phyloP scores from a whole-genome alignment of 257 asterid species.

The Cinchona pubescens region DNA sequence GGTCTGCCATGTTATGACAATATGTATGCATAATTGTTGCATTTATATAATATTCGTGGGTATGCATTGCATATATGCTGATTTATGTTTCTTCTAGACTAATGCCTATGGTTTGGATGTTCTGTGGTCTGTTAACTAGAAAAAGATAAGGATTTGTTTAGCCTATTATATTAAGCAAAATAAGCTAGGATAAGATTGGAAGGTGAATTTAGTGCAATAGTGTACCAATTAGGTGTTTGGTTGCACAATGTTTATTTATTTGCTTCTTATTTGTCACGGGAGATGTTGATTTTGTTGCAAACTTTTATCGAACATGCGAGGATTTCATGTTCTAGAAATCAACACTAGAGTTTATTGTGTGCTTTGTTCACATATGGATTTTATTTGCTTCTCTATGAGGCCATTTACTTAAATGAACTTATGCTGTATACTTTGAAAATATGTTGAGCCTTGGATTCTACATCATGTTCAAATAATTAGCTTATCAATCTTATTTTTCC shows the following conservation, averaged over 20 bases:
- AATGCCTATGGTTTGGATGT: background rate
- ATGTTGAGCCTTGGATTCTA: background rate
- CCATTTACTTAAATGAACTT: background rate
- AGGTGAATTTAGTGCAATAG: too few relatives aligned
- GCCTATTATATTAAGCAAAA: background rate
- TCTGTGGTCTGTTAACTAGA: background rate
- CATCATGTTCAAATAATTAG: too few relatives aligned
- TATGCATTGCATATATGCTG: background rate
- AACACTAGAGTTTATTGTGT: too few relatives aligned
- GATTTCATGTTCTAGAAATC: background rate
- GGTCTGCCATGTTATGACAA: too few relatives aligned
- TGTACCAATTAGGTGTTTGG: too few relatives aligned
- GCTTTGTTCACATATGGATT: background rate
- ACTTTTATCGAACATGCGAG: background rate
- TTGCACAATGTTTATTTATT: too few relatives aligned
- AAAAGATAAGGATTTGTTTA: too few relatives aligned
- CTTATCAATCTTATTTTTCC: too few relatives aligned
- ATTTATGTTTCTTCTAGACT: too few relatives aligned
- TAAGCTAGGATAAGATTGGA: background rate
- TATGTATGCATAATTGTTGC: too few relatives aligned
- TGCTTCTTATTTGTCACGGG: background rate
- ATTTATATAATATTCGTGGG: background rate
- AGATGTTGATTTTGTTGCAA: background rate
- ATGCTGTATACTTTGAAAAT: background rate
- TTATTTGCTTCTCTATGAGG: background rate